Evolutionary conservation across 106 monocot genomes (phyloP), one percentile per base, ranked within the genome.

Genomic region (Agapanthus africanus): DNA sequence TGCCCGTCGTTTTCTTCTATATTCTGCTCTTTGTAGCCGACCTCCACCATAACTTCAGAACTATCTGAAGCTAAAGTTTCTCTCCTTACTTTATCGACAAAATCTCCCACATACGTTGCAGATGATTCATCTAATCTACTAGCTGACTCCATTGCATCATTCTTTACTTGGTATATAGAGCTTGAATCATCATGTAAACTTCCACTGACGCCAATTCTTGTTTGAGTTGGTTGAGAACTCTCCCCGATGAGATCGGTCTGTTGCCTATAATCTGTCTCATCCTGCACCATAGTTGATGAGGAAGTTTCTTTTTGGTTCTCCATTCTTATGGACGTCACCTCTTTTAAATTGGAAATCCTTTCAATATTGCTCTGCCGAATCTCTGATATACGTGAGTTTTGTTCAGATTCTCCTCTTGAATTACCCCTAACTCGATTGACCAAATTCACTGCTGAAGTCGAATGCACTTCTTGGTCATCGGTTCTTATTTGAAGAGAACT

Each of bases 51-150:
- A 36, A 35, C 11, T 64, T 50, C 23, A 8, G 18, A 10, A 19
- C 14, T 40, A 37, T 30, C 26, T 15, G 9, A 56, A 61, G 51
- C 31, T 49, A 38, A 67, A 51, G 31, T 68, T 67, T 78, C 78
- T 30, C 62, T 67, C 25, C 61, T 67, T 32, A 78, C 21, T 34
- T 73, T 73, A n/a, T 73, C 73, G 14, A 73, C 73, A 78, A 73
- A 78, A 35, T 78, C 78, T 23, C 42, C 78, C 30, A 68, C 41
- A 68, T 38, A 67, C n/a, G 27, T 33, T 46, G 59, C 56, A 42
- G 75, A 75, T 2, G 67, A 75, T 47, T 75, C 66, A 68, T 59
- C 60, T 21, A 59, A 75, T 74, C 42, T 54, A 33, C 27, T 54
- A 56, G 68, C 57, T 40, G 67, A 61, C 26, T 75, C 60, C 37